Percentiles rank a stretch among this genome's conserved stretches.
phyloP scores from a whole-genome alignment of 2,329 filamentous ascomycete species.

The Kalmusia sp. region DNA sequence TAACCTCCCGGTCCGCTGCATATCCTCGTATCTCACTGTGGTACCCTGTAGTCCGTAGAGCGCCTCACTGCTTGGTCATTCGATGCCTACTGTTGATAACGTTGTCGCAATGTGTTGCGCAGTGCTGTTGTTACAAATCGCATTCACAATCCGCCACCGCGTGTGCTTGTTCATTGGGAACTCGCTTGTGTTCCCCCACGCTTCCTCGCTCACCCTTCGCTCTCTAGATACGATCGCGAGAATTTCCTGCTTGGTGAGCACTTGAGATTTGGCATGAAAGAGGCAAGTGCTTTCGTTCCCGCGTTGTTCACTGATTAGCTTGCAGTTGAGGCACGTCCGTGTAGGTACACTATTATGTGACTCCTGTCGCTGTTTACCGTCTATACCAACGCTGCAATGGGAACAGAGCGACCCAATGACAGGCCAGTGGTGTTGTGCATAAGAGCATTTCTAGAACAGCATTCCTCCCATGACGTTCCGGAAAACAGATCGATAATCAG shows the following conservation, averaged over 20 bases:
- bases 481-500: background rate
- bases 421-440: background rate
- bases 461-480: background rate
- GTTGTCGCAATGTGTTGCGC: too few species aligned
- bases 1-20: too few species aligned
- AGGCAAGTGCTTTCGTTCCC: background rate
- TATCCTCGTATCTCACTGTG: too few species aligned
- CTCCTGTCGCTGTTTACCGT: background rate
- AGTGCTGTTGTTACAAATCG: too few species aligned
- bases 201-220: too few species aligned
- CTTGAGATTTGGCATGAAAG: background rate
- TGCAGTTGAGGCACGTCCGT: background rate
- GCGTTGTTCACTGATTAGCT: background rate
- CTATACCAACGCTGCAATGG: too few species aligned
- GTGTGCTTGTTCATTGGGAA: too few species aligned
- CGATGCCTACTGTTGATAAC: too few species aligned
- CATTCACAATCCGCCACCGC: too few species aligned
- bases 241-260: background rate
- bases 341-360: background rate
- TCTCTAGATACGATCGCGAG: background rate
- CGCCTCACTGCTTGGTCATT: too few species aligned
- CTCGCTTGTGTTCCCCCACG: too few species aligned
- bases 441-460: background rate
- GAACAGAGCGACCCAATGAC: background rate
- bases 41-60: too few species aligned